phyloP scores from a whole-genome alignment of 495 filamentous ascomycete genomes.

The Neurospora sp. region DNA sequence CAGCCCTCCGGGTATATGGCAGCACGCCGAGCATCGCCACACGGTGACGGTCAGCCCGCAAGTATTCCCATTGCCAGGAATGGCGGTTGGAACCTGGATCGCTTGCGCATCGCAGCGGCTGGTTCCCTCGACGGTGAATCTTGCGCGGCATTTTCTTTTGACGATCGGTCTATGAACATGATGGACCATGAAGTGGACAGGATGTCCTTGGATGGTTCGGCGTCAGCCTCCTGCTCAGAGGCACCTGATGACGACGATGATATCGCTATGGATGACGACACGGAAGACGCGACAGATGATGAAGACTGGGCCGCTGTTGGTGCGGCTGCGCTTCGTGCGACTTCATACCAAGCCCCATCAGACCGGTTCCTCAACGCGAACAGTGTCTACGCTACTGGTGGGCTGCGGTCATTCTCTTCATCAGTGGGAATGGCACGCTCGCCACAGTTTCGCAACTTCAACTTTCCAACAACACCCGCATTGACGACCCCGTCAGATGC shows the following conservation, averaged over 20 bases:
- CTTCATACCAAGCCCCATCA: conserved; percentile 41
- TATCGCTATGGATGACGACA: conserved; percentile 51
- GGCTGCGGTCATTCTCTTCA: conserved; percentile 35
- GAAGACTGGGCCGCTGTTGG: conserved; percentile 94
- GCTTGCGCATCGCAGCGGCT: conserved; percentile 34
- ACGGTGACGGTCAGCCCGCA: conserved; percentile 43
- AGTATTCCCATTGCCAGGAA: conserved; percentile 58
- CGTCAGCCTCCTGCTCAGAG: conserved; percentile 63
- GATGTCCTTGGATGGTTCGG: conserved; percentile 79
- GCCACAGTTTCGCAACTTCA: conserved; percentile 35
- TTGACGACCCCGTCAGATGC: conserved; percentile 45
- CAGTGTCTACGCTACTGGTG: conserved; percentile 36
- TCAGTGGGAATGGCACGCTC: conserved; percentile 37
- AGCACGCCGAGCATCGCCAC: conserved; percentile 36
- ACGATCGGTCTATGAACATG: conserved; percentile 56
- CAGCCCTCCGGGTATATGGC: conserved; percentile 43
- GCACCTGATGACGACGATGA: conserved; percentile 63
- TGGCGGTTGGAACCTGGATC: conserved; percentile 33
- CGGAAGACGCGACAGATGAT: conserved; percentile 86
- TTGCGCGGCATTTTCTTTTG: conserved; percentile 61
- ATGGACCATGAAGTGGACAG: conserved; percentile 84
- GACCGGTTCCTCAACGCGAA: conserved; percentile 25
- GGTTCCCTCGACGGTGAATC: conserved; percentile 25
- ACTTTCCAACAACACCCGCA: conserved; percentile 31
- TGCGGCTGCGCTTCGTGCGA: conserved; percentile 69